Evolutionary conservation across 208 protist species (phyloP).

Genomic region (Kentomonas sorsogonicus): DNA sequence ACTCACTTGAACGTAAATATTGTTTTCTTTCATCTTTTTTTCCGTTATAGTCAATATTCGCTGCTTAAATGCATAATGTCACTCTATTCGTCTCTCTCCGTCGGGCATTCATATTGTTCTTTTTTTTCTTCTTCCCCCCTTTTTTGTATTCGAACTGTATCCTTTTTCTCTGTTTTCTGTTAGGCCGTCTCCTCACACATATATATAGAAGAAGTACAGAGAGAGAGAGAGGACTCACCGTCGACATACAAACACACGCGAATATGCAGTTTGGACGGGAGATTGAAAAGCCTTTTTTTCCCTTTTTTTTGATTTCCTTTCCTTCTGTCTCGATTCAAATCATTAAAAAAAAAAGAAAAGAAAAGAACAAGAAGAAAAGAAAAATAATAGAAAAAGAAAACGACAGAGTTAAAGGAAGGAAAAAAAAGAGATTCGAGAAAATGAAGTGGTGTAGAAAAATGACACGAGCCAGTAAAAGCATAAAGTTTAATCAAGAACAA

Average conservation of each 20-base stretch:
- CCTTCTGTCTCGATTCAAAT: slow-evolving; percentile 13
- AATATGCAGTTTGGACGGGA: too few relatives aligned
- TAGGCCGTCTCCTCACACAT: not conserved
- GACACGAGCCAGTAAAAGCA: not conserved
- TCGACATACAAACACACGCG: too few relatives aligned
- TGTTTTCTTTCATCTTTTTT: slow-evolving; percentile 15
- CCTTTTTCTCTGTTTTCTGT: not conserved
- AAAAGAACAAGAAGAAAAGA: slow-evolving; percentile 13
- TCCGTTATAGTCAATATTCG: slow-evolving; percentile 19
- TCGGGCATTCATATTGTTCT: slow-evolving; percentile 1
- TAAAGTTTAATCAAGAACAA: not conserved
- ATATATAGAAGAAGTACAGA: too few relatives aligned
- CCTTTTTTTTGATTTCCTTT: slow-evolving; percentile 12
- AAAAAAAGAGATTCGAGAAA: slow-evolving; percentile 9
- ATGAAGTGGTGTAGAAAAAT: slow-evolving; percentile 3
- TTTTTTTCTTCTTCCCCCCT: too few relatives aligned
- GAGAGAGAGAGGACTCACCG: too few relatives aligned
- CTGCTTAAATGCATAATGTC: not conserved
- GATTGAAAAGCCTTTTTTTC: slow-evolving; percentile 12
- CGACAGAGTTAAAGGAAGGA: slow-evolving; percentile 5
- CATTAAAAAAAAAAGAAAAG: slow-evolving; percentile 12
- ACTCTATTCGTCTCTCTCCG: not conserved
- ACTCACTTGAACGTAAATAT: not conserved
- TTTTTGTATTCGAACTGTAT: not conserved
- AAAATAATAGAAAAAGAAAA: slow-evolving; percentile 12